Base-by-base conservation (phyloP, 2,329 filamentous ascomycete species). In the Polytolypa hystricis region DNA sequence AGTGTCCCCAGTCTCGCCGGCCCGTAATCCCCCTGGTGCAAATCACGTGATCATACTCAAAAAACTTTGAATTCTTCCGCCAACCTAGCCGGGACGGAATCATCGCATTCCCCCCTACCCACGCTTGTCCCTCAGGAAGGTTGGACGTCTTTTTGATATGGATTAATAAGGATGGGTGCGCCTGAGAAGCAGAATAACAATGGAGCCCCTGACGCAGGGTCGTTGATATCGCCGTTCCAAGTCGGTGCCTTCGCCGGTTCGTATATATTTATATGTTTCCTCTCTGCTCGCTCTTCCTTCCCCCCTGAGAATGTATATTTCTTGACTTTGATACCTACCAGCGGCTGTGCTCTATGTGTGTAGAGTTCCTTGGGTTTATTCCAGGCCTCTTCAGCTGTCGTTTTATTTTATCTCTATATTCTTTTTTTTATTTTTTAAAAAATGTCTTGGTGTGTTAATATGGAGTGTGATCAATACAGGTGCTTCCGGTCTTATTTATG, bases 161-260 rank as follows among this genome's bases (percentile, higher is more conserved):
- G n/a, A n/a, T n/a, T n/a, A n/a, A n/a, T n/a, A n/a, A n/a, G n/a
- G n/a, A n/a, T n/a, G n/a, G n/a, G n/a, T n/a, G n/a, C n/a, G n/a
- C n/a, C n/a, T n/a, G n/a, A n/a, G n/a, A 25, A 25, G 21, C 7
- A 7, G 21, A 25, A 25, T n/a, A 25, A n/a, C 7, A 25, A 25
- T 7, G 21, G 7, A 25, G n/a, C 7, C 21, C 21, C 21, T 25
- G 21, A 25, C 21, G 7, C 45, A 12, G 47, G 47, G 28, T 15
- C 47, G 5, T 28, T 57, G 28, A 14, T 52, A 26, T 47, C 62
- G 14, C 69, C 76, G 15, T 52, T 80, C 33, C 71, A 76, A 48
- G 64, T 78, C 38, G 79, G 78, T 18, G 66, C 66, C n/a, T 55
- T 69, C 38, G 66, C 69, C 37, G 79, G 79, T 81, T 42, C 37